Percentiles rank a stretch among this genome's conserved stretches.
Conservation (phyloP, 345 rosid species). For the Eucalyptus victrix region DNA sequence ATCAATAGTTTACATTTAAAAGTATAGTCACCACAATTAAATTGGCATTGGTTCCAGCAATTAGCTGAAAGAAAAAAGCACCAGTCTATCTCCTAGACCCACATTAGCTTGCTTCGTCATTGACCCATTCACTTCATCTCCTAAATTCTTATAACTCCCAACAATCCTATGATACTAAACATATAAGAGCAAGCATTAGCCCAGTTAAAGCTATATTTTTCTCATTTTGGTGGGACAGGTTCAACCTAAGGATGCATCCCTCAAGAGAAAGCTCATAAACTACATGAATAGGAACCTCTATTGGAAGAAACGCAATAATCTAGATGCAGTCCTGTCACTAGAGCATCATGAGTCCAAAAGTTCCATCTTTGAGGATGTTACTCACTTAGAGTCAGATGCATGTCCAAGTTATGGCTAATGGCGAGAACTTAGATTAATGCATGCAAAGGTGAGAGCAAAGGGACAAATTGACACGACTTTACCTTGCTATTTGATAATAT, state of each 20-base stretch:
- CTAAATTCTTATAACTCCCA: not conserved
- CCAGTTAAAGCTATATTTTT: not conserved
- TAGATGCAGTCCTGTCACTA: not conserved
- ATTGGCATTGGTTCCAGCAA: not conserved
- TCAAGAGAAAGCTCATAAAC: not conserved
- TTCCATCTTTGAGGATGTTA: not conserved
- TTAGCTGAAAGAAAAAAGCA: not conserved
- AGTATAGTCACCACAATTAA: not conserved
- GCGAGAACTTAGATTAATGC: not conserved
- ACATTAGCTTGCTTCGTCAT: not conserved
- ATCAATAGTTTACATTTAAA: not conserved
- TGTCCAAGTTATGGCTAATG: not conserved
- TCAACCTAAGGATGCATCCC: not conserved
- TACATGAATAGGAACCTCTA: not conserved
- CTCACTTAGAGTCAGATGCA: not conserved
- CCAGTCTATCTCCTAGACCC: not conserved
- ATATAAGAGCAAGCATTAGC: not conserved
- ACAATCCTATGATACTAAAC: not conserved
- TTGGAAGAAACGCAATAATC: not conserved
- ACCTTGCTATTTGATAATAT: conserved; percentile 97
- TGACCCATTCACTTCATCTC: not conserved
- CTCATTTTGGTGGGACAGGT: not conserved
- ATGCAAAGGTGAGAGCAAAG: not conserved
- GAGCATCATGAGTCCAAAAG: not conserved
- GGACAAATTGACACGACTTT: not conserved